A percentile compares a stretch with the other conserved stretches of the same genome.
Evolutionary conservation across 305 asterid genomes (phyloP).

Genomic region (Salvia sclarea): DNA sequence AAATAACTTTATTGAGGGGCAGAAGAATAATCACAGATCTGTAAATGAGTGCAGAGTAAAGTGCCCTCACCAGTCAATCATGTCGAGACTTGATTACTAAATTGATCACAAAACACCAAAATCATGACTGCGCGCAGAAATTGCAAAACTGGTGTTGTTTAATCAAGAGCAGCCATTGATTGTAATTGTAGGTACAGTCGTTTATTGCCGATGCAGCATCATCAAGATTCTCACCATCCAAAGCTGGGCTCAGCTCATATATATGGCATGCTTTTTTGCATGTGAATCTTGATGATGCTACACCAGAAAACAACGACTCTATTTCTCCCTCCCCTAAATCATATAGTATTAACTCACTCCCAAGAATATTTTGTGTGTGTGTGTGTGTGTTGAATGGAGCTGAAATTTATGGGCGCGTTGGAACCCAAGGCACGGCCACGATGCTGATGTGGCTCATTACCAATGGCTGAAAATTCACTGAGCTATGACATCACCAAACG

Average conservation of each 20-base stretch:
- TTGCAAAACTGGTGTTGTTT: no score
- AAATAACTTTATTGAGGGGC: background rate
- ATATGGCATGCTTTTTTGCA: no score
- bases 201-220: conserved; percentile 65
- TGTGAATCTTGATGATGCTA: conserved; percentile 80
- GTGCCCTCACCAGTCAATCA: conserved; percentile 21
- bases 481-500: background rate
- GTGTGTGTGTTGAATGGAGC: background rate
- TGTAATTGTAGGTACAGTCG: no score
- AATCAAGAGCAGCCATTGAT: no score
- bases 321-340: background rate
- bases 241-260: no score
- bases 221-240: conserved; percentile 67
- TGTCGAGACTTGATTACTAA: no score
- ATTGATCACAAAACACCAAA: conserved; percentile 26
- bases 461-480: background rate
- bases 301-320: conserved; percentile 56
- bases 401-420: conserved; percentile 6
- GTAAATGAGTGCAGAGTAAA: conserved; percentile 5
- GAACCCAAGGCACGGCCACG: conserved; percentile 4
- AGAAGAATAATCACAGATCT: conserved; percentile 35
- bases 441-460: conserved; percentile 32
- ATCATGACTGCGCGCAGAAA: no score
- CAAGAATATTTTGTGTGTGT: no score
- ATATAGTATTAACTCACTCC: no score